A percentile compares a stretch with the other conserved stretches of the same genome.
Conservation (phyloP, 1,284 basidiomycete genomes). For the Apiotrichum montevideense region DNA sequence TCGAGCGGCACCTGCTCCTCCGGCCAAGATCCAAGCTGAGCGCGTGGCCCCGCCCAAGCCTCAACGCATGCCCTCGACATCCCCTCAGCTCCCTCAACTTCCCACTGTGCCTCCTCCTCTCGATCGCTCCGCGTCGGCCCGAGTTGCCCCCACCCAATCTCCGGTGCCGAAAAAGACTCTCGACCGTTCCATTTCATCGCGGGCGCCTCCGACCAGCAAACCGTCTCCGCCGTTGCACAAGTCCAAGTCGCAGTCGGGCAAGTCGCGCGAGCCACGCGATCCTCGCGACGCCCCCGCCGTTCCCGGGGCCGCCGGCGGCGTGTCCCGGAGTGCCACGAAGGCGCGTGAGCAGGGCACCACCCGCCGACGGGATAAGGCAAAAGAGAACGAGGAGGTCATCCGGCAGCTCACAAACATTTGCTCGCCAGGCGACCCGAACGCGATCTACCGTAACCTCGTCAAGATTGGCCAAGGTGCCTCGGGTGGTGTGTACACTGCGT, state of each 20-base stretch:
- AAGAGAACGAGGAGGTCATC: constrained; percentile 83
- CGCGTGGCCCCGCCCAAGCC: constrained; percentile 15
- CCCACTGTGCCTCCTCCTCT: neutral
- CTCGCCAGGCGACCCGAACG: constrained; percentile 93
- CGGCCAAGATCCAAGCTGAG: constrained; percentile 15
- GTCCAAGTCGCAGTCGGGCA: constrained; percentile 35
- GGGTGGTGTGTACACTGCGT: constrained; percentile 96
- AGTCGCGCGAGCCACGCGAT: constrained; percentile 5
- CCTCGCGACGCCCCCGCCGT: constrained; percentile 2
- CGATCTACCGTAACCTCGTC: constrained; percentile 81
- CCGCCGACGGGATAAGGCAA: constrained; percentile 77
- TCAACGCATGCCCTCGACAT: constrained; percentile 9
- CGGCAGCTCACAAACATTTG: constrained; percentile 88
- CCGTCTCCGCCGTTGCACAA: constrained; percentile 31
- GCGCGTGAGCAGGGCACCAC: constrained; percentile 47
- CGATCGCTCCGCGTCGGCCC: constrained; percentile 15
- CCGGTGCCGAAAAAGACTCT: constrained; percentile 14
- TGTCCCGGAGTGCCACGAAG: constrained; percentile 18
- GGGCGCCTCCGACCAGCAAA: constrained; percentile 26
- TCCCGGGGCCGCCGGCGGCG: neutral
- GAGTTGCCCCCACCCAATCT: constrained; percentile 29
- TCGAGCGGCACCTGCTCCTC: constrained; percentile 14
- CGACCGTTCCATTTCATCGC: constrained; percentile 49
- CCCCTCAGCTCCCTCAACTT: neutral
- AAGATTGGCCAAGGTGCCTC: constrained; percentile 99